A percentile compares a stretch with the other conserved stretches of the same genome.
Evolutionary conservation across 2,329 filamentous ascomycete species (phyloP).

Genomic region (Didymella pomorum): DNA sequence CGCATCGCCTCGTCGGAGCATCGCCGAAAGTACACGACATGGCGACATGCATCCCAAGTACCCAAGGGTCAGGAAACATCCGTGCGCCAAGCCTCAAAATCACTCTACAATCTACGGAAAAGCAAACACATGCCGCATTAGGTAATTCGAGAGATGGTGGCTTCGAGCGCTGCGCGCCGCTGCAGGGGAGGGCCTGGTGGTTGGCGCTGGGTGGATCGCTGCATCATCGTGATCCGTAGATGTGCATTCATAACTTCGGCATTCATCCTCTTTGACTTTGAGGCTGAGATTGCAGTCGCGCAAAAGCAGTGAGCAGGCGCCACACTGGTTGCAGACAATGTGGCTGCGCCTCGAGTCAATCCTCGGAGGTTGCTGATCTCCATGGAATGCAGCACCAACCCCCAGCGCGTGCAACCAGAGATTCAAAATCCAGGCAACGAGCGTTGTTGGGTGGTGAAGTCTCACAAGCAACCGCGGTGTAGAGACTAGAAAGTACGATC

Average conservation of each 20-base stretch:
- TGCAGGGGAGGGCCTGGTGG: constrained; percentile 20
- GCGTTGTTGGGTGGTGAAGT: not conserved
- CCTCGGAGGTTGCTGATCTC: not conserved
- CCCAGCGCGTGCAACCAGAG: constrained; percentile 10
- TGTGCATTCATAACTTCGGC: constrained; percentile 8
- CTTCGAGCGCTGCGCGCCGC: constrained; percentile 6
- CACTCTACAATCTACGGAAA: constrained; percentile 18
- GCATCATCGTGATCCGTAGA: constrained; percentile 5
- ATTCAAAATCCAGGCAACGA: not conserved
- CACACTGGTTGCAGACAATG: not conserved
- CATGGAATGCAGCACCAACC: constrained; percentile 2
- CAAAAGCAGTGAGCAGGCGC: constrained; percentile 4
- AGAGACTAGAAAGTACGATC: constrained; percentile 4
- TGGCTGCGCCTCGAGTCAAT: constrained; percentile 6
- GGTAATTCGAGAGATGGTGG: constrained; percentile 2
- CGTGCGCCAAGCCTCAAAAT: constrained; percentile 25
- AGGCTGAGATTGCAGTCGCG: constrained; percentile 10
- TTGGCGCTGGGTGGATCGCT: constrained; percentile 15
- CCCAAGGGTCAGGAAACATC: constrained; percentile 5
- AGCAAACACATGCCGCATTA: constrained; percentile 13
- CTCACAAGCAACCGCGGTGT: constrained; percentile 6
- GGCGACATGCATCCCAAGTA: constrained; percentile 14
- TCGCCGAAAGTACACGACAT: constrained; percentile 4
- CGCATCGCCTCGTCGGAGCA: not conserved
- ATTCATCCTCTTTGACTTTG: constrained; percentile 1